These are phyloP conservation scores for Carex parvula DNA, from an alignment of 176 grass and related monocot species.

Conservation along the genomic window DNA sequence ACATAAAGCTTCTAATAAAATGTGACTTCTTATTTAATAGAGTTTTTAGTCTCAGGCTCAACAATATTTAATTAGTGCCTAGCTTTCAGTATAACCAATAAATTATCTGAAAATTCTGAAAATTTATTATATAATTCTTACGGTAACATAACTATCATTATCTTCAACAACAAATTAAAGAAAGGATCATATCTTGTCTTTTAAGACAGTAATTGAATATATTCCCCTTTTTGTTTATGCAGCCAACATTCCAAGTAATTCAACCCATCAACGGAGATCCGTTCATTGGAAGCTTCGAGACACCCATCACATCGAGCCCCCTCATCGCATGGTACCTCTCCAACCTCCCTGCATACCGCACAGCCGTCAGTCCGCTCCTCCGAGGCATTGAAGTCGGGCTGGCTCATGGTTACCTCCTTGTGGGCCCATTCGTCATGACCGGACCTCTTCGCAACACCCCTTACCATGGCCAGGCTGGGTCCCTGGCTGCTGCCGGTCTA, in stretches of 20 bases:
- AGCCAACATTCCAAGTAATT: slow-evolving; percentile 82
- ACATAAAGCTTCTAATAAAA: neutral
- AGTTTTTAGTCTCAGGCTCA: no score
- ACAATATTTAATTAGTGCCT: neutral
- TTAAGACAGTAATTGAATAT: neutral
- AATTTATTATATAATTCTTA: no score
- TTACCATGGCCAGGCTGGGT: slow-evolving; percentile 62
- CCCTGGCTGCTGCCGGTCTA: slow-evolving; percentile 63
- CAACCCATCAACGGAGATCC: slow-evolving; percentile 98
- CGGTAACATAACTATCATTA: no score
- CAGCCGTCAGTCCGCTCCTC: slow-evolving; percentile 87
- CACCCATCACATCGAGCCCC: slow-evolving; percentile 83
- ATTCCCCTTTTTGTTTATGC: neutral
- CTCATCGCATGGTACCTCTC: slow-evolving; percentile 91
- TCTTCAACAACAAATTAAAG: no score
- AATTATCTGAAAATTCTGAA: neutral
- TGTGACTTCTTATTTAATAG: neutral
- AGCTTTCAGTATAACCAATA: neutral
- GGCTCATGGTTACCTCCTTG: slow-evolving; percentile 88
- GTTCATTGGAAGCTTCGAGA: slow-evolving; percentile 88
- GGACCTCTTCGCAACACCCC: slow-evolving; percentile 93
- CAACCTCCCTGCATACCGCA: slow-evolving; percentile 97
- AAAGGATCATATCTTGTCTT: neutral
- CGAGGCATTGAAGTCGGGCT: slow-evolving; percentile 88
- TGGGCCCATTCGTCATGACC: slow-evolving; percentile 82